A percentile compares a stretch with the other conserved stretches of the same genome.
Evolutionary conservation across 257 asterid species (phyloP).

Genomic region (Coffea canephora): DNA sequence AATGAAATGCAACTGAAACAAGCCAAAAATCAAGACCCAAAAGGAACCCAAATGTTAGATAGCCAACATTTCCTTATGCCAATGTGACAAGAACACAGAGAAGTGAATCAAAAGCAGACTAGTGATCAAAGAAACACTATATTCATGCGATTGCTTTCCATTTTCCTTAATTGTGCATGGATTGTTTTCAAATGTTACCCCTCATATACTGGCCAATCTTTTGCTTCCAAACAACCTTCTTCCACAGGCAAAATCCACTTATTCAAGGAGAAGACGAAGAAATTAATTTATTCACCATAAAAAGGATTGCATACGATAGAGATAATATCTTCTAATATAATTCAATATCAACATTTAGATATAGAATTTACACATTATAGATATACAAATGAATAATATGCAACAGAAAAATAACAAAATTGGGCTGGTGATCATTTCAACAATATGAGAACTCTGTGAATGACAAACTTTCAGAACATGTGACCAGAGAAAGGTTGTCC

Average conservation of each 20-base stretch:
- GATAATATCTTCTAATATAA: not conserved
- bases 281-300: too few relatives aligned
- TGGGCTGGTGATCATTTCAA: not conserved
- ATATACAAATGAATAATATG: not conserved
- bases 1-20: not conserved
- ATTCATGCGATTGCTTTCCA: not conserved
- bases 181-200: too few relatives aligned
- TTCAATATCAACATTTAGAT: too few relatives aligned
- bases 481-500: too few relatives aligned
- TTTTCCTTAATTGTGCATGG: not conserved
- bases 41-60: not conserved
- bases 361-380: too few relatives aligned
- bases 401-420: not conserved
- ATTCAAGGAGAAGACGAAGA: too few relatives aligned
- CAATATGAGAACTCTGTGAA: not conserved
- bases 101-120: not conserved
- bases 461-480: too few relatives aligned
- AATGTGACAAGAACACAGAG: not conserved
- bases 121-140: not conserved
- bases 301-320: not conserved
- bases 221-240: too few relatives aligned
- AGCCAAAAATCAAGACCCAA: not conserved
- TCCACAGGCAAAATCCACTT: too few relatives aligned
- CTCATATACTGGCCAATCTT: too few relatives aligned
- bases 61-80: not conserved